phyloP scores from a whole-genome alignment of 2,329 filamentous ascomycete genomes.

The Orbilia oligospora region DNA sequence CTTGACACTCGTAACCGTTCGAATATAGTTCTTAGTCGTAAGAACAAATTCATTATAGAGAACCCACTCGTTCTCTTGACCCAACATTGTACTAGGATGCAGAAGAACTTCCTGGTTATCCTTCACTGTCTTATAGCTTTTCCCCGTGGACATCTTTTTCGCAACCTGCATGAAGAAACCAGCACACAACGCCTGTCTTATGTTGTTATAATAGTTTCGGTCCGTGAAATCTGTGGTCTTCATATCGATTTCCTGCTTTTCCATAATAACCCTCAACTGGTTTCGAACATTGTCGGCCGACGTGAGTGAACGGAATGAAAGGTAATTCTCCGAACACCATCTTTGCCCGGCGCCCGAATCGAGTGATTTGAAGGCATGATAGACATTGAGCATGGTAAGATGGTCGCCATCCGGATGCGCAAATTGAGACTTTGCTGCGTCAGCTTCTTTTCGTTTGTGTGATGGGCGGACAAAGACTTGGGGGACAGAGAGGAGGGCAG shows the following conservation, averaged over 20 bases:
- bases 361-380: slow-evolving; percentile 88
- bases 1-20: slow-evolving; percentile 90
- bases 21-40: slow-evolving; percentile 97
- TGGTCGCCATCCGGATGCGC: slow-evolving; percentile 95
- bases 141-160: slow-evolving; percentile 88
- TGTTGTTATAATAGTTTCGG: slow-evolving; percentile 98
- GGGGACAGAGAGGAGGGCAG: slow-evolving; percentile 91
- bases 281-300: slow-evolving; percentile 94
- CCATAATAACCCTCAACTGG: slow-evolving; percentile 97
- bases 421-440: slow-evolving; percentile 97
- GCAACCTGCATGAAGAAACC: slow-evolving; percentile 99
- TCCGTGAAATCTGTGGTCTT: slow-evolving; percentile 91
- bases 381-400: slow-evolving; percentile 94
- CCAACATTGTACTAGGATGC: slow-evolving; percentile 91
- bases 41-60: slow-evolving; percentile 98
- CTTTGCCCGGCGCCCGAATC: slow-evolving; percentile 76
- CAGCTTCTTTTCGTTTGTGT: slow-evolving; percentile 86
- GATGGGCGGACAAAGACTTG: slow-evolving; percentile 93
- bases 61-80: slow-evolving; percentile 93
- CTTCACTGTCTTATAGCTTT: slow-evolving; percentile 95
- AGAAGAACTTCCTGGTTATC: slow-evolving; percentile 94
- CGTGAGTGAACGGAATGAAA: slow-evolving; percentile 87
- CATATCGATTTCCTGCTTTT: slow-evolving; percentile 87
- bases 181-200: slow-evolving; percentile 88
- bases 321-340: slow-evolving; percentile 98